Evolutionary conservation across 2,329 filamentous ascomycete species (phyloP).

Genomic region (Tolypocladium amazonense): DNA sequence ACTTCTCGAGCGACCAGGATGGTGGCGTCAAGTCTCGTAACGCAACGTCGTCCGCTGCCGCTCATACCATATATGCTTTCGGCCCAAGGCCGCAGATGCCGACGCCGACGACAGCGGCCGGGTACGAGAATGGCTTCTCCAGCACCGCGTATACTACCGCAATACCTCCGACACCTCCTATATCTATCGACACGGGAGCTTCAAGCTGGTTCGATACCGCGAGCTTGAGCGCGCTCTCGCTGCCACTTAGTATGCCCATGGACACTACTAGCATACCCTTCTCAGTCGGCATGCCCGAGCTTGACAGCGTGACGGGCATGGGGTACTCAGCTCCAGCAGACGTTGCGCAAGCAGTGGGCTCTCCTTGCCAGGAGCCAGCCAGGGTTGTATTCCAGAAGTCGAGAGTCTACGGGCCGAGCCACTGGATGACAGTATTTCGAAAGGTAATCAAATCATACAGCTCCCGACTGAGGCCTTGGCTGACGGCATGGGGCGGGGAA

Average conservation of each 20-base stretch:
- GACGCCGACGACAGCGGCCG: neutral
- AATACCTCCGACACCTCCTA: neutral
- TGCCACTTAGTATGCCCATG: neutral
- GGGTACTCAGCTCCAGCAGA: neutral
- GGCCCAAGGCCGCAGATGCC: neutral
- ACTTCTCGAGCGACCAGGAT: neutral
- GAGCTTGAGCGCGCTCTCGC: neutral
- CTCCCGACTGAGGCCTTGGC: neutral
- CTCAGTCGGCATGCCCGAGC: neutral
- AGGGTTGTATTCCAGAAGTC: neutral
- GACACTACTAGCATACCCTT: neutral
- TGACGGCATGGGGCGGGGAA: neutral
- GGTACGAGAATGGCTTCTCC: neutral
- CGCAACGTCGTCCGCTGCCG: neutral
- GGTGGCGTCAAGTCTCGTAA: neutral
- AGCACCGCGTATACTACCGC: neutral
- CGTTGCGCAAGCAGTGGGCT: neutral
- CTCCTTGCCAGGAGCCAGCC: neutral
- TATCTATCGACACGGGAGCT: neutral
- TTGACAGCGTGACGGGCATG: neutral
- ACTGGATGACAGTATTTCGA: neutral
- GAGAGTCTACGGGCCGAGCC: neutral
- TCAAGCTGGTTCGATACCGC: neutral
- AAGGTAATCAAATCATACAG: neutral
- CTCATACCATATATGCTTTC: neutral